phyloP scores from a whole-genome alignment of 768 basidiomycete species.

The Phallus indusiatus region DNA sequence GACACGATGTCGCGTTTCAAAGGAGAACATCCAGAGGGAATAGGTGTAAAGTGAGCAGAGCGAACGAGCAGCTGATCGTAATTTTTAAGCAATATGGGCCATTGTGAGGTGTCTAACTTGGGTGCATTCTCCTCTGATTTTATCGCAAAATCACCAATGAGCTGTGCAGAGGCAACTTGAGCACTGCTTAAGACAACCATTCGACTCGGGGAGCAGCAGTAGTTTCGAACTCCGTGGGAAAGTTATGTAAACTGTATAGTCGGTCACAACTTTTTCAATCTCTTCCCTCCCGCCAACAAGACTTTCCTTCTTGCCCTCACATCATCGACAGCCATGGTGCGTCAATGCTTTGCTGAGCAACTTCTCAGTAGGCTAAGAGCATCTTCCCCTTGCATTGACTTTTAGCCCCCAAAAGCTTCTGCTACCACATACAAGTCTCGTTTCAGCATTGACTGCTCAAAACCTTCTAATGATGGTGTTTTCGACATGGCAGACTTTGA shows the following conservation, averaged over 20 bases:
- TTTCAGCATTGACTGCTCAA: conserved; percentile 80
- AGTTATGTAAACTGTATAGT: conserved; percentile 3
- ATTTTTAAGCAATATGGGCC: conserved; percentile 97
- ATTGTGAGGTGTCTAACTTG: conserved; percentile 87
- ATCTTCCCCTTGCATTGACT: conserved; percentile 23
- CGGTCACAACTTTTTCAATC: neutral
- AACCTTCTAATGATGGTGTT: conserved; percentile 57
- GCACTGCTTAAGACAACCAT: conserved; percentile 40
- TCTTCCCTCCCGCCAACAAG: conserved; percentile 11
- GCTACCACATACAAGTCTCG: conserved; percentile 55
- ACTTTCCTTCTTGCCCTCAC: conserved; percentile 16
- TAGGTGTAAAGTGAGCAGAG: conserved; percentile 96
- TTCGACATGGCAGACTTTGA: conserved; percentile 60
- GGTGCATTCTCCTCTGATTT: conserved; percentile 69
- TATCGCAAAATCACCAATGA: conserved; percentile 68
- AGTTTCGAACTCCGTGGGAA: conserved; percentile 4
- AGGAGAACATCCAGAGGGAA: conserved; percentile 88
- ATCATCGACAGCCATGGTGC: conserved; percentile 44
- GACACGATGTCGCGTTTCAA: conserved; percentile 86
- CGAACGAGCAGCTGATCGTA: conserved; percentile 95
- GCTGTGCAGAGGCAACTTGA: conserved; percentile 66
- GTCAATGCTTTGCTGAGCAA: conserved; percentile 84
- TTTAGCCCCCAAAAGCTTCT: conserved; percentile 48
- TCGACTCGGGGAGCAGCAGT: conserved; percentile 13
- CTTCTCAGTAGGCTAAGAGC: conserved; percentile 79